Conservation (phyloP, 2,329 filamentous ascomycete genomes). For the Trichocomaceae sp. region DNA sequence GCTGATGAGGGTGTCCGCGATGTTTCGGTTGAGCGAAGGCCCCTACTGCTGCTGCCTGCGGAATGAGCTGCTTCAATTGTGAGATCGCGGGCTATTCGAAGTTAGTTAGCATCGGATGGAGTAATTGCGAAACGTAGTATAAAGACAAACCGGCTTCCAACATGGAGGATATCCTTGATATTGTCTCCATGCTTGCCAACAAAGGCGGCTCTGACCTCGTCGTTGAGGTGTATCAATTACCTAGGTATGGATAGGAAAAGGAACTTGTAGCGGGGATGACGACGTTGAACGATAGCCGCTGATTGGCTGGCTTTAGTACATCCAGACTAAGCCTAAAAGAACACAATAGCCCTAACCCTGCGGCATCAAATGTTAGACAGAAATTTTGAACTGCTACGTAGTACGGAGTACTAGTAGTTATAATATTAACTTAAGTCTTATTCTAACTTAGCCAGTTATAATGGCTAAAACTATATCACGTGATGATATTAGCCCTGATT, state of each 20-base stretch:
- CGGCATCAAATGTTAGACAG: too few species aligned
- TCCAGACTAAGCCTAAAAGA: background rate
- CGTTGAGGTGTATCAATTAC: background rate
- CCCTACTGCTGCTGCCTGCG: constrained; percentile 54
- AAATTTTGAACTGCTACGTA: too few species aligned
- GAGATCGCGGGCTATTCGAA: constrained; percentile 73
- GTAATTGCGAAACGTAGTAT: constrained; percentile 1
- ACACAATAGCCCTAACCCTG: background rate
- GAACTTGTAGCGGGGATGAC: background rate
- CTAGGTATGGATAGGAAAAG: too few species aligned
- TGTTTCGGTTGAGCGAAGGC: constrained; percentile 50
- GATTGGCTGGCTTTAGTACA: background rate
- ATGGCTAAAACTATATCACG: background rate
- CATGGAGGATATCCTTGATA: constrained; percentile 86
- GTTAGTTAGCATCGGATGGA: background rate
- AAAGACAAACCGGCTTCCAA: constrained; percentile 73
- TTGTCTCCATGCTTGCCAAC: constrained; percentile 71
- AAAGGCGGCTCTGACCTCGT: constrained; percentile 4
- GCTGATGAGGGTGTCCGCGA: constrained; percentile 63
- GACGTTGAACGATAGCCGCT: background rate
- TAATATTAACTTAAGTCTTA: too few species aligned
- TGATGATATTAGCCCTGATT: background rate
- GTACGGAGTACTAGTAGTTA: too few species aligned
- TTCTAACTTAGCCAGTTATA: too few species aligned
- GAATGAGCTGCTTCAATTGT: constrained; percentile 95